These are phyloP conservation scores for Salix dunnii DNA, from an alignment of 345 rosid genomes.

Conservation along the genomic window DNA sequence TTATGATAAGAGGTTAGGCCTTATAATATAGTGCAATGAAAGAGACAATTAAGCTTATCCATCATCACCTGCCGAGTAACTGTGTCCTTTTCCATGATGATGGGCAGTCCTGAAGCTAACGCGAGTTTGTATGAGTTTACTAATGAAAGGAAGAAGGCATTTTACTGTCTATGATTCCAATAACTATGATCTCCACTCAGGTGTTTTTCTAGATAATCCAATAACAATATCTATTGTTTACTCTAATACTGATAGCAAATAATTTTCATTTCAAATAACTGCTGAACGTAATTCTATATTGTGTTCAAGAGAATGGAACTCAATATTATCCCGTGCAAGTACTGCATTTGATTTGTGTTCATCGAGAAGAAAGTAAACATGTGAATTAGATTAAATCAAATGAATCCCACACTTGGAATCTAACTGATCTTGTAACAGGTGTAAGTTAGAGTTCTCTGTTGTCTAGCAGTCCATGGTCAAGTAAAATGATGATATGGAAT, in stretches of 20 bases:
- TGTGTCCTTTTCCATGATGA: constrained; percentile 14
- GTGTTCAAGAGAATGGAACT: constrained; percentile 63
- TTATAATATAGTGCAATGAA: neutral
- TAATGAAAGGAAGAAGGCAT: constrained; percentile 64
- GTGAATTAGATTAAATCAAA: neutral
- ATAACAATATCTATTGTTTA: neutral
- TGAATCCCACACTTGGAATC: neutral
- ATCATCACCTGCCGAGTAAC: neutral
- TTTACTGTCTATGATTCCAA: constrained; percentile 66
- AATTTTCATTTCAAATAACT: neutral
- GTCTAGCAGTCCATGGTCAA: neutral
- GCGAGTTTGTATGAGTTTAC: constrained; percentile 61
- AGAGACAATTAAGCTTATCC: constrained; percentile 1
- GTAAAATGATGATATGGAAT: neutral
- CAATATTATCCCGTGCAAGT: constrained; percentile 80
- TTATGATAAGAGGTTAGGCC: constrained; percentile 61
- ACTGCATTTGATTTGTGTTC: neutral
- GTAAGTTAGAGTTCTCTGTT: neutral
- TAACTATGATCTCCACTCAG: constrained; percentile 65
- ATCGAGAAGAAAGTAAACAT: neutral
- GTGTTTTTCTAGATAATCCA: constrained; percentile 20
- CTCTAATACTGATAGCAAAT: constrained; percentile 1
- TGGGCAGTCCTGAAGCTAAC: constrained; percentile 56
- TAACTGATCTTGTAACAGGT: neutral
- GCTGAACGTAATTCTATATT: constrained; percentile 57